Evolutionary conservation across 768 basidiomycete species (phyloP).

Genomic region (Suillus tomentosus): DNA sequence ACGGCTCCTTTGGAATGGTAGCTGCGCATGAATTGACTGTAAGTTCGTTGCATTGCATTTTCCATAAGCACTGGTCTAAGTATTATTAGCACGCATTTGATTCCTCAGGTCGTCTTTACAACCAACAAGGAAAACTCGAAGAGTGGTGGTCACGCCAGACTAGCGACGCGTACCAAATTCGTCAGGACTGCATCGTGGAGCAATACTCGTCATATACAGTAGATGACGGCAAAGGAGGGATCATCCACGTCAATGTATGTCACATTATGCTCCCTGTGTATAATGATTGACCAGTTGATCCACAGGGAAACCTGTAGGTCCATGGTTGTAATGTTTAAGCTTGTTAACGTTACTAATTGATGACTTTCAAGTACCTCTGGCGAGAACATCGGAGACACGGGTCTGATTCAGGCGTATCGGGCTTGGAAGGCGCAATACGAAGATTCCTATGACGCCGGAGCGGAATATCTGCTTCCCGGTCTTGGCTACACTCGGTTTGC

Average conservation of each 20-base stretch:
- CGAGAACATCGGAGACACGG: conserved; percentile 89
- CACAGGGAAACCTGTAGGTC: conserved; percentile 73
- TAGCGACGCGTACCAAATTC: conserved; percentile 77
- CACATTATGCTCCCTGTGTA: conserved; percentile 5
- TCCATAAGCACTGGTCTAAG: neutral
- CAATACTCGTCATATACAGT: conserved; percentile 92
- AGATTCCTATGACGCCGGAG: conserved; percentile 54
- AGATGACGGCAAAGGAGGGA: conserved; percentile 82
- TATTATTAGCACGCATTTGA: conserved; percentile 79
- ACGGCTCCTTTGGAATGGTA: conserved; percentile 91
- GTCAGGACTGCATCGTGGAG: conserved; percentile 86
- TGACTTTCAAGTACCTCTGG: conserved; percentile 69
- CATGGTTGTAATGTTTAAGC: neutral
- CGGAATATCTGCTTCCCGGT: conserved; percentile 81
- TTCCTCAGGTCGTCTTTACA: conserved; percentile 86
- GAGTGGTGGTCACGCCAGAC: conserved; percentile 95
- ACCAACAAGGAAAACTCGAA: conserved; percentile 83
- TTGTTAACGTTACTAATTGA: conserved; percentile 15
- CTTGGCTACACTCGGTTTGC: conserved; percentile 69
- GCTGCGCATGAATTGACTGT: conserved; percentile 93
- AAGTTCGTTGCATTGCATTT: conserved; percentile 23
- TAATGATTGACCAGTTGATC: conserved; percentile 7
- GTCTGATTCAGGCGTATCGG: conserved; percentile 82
- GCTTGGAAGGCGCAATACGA: conserved; percentile 87
- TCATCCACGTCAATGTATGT: conserved; percentile 81